These are phyloP conservation scores for Cercospora nicotianae DNA, from an alignment of 2,329 filamentous ascomycete species.

Conservation along the genomic window DNA sequence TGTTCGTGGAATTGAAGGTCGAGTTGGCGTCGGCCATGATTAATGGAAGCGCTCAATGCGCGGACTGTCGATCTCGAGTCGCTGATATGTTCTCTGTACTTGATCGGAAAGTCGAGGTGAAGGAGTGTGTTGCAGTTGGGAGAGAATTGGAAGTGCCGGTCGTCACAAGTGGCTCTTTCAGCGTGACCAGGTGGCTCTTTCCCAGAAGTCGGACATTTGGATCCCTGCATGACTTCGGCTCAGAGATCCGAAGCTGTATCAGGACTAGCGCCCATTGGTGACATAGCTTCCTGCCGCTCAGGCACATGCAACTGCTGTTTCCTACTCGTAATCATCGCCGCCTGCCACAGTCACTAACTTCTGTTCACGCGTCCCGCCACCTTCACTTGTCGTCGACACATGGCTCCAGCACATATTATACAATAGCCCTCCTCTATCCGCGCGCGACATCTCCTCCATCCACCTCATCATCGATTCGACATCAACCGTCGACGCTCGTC, in stretches of 20 bases:
- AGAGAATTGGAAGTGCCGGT: not conserved
- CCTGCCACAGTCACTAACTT: slow-evolving; percentile 5
- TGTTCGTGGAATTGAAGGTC: slow-evolving; percentile 32
- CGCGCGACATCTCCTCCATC: not conserved
- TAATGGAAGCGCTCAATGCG: slow-evolving; percentile 19
- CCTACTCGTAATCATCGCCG: slow-evolving; percentile 14
- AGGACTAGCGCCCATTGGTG: not conserved
- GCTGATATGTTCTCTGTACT: not conserved
- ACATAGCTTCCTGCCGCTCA: not conserved
- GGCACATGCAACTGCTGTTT: slow-evolving; percentile 2
- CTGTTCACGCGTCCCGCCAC: slow-evolving; percentile 1
- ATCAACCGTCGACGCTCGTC: slow-evolving; percentile 10
- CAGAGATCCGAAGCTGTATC: slow-evolving; percentile 8
- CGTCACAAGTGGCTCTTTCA: not conserved
- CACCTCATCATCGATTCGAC: slow-evolving; percentile 8
- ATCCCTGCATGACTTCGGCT: slow-evolving; percentile 10
- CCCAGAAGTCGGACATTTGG: slow-evolving; percentile 5
- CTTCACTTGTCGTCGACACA: slow-evolving; percentile 4
- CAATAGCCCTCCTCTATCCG: slow-evolving; percentile 1
- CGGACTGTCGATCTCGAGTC: not conserved
- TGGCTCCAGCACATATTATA: slow-evolving; percentile 6
- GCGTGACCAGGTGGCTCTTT: slow-evolving; percentile 13
- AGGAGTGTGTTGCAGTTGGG: slow-evolving; percentile 15
- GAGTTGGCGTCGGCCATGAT: slow-evolving; percentile 36
- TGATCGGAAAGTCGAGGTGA: not conserved